A percentile compares a stretch with the other conserved stretches of the same genome.
These are phyloP conservation scores for Adiantum capillusveneris DNA, from an alignment of 75 land plant genomes.

Conservation along the genomic window DNA sequence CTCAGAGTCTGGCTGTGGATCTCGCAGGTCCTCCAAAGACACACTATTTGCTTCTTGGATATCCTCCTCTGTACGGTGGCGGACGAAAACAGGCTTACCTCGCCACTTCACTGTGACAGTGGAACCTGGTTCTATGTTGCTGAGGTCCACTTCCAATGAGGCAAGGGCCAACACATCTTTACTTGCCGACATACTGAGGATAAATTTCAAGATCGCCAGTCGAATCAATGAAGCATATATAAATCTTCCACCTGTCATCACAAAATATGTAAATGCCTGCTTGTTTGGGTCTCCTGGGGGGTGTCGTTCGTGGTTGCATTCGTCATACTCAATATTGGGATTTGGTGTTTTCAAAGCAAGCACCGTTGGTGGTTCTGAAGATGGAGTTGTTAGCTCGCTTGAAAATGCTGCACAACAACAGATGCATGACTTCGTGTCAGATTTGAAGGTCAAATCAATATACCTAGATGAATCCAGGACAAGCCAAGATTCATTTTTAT, in stretches of 20 bases:
- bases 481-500: too few relatives aligned
- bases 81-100: slow-evolving; percentile 80
- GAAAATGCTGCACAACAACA: slow-evolving; percentile 11
- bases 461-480: too few relatives aligned
- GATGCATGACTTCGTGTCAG: too few relatives aligned
- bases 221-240: slow-evolving; percentile 66
- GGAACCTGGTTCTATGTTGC: slow-evolving; percentile 51
- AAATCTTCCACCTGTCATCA: slow-evolving; percentile 68
- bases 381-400: not conserved
- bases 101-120: slow-evolving; percentile 64
- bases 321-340: slow-evolving; percentile 59
- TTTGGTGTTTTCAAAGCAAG: slow-evolving; percentile 49
- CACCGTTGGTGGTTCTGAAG: slow-evolving; percentile 38
- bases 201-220: slow-evolving; percentile 48
- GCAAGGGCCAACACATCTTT: slow-evolving; percentile 75
- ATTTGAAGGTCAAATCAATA: too few relatives aligned
- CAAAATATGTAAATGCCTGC: slow-evolving; percentile 74
- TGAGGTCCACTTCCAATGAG: slow-evolving; percentile 65
- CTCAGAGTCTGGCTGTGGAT: slow-evolving; percentile 54
- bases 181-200: slow-evolving; percentile 74
- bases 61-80: slow-evolving; percentile 63
- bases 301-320: slow-evolving; percentile 55
- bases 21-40: slow-evolving; percentile 39
- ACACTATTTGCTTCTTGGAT: slow-evolving; percentile 64
- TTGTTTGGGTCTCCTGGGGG: slow-evolving; percentile 79